Conservation (phyloP, 2,329 filamentous ascomycete species). For the Colletotrichum phormii region DNA sequence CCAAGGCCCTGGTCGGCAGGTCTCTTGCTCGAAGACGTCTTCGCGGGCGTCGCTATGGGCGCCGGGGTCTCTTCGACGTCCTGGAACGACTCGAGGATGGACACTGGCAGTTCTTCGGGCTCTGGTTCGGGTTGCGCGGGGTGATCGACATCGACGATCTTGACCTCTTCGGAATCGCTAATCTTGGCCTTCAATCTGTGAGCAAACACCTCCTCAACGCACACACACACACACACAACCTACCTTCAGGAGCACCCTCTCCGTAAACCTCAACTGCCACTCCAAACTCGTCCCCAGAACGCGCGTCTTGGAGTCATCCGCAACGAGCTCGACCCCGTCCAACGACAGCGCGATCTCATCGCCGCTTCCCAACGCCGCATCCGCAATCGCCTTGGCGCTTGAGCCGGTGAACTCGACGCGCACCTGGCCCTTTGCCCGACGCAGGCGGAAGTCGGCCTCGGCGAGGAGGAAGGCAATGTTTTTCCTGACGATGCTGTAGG, state of each 20-base stretch:
- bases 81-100: constrained; percentile 36
- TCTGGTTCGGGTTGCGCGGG: constrained; percentile 41
- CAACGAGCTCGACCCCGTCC: constrained; percentile 74
- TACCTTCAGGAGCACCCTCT: constrained; percentile 62
- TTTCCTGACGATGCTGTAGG: constrained; percentile 82
- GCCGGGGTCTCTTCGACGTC: constrained; percentile 39
- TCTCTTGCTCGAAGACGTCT: constrained; percentile 43
- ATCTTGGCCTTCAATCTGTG: constrained; percentile 52
- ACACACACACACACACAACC: constrained; percentile 18
- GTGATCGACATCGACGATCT: constrained; percentile 65
- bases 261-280: constrained; percentile 69
- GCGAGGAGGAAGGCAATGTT: constrained; percentile 84
- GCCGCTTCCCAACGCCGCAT: constrained; percentile 78
- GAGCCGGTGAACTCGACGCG: constrained; percentile 79
- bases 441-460: constrained; percentile 85
- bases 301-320: constrained; percentile 59
- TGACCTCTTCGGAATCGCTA: constrained; percentile 59
- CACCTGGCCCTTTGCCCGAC: constrained; percentile 82
- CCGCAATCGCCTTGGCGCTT: constrained; percentile 76
- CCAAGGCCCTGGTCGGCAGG: constrained; percentile 49
- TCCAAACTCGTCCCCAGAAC: constrained; percentile 64
- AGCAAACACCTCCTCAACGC: constrained; percentile 35
- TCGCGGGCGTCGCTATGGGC: not conserved
- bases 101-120: constrained; percentile 25
- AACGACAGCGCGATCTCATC: constrained; percentile 80